Percentiles rank a stretch among this genome's conserved stretches.
Conservation (phyloP, 2,329 filamentous ascomycete species). For the Colletotrichum sp. region DNA sequence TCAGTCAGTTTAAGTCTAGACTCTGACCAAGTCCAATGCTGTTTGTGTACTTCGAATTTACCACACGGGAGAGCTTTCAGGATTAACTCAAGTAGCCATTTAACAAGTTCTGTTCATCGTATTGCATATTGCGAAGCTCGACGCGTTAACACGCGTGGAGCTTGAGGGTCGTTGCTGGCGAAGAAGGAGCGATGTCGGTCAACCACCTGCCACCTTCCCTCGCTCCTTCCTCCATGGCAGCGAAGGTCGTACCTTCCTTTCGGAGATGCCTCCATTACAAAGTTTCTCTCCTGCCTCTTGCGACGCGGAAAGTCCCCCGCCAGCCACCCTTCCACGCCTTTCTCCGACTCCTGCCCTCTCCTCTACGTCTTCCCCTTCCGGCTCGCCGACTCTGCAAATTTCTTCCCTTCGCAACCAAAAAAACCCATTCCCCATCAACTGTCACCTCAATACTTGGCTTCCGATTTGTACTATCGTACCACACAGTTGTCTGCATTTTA, state of each 20-base stretch:
- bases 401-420: neutral
- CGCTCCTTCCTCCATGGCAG: neutral
- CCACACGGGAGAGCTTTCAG: neutral
- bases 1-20: neutral
- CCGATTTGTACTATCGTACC: neutral
- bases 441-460: neutral
- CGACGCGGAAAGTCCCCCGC: neutral
- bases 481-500: neutral
- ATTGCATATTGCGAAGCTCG: accelerated
- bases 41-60: neutral
- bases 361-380: neutral
- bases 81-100: neutral
- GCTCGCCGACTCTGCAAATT: neutral
- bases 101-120: neutral
- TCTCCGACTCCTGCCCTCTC: neutral
- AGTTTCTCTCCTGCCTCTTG: neutral
- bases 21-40: neutral
- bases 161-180: neutral
- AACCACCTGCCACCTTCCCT: neutral
- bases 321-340: neutral
- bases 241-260: neutral
- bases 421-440: neutral
- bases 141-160: neutral
- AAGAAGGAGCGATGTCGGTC: neutral
- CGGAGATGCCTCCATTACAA: neutral